Evolutionary conservation across 192 early-diverging fungal species (phyloP).

Genomic region (Coemansia sp.): DNA sequence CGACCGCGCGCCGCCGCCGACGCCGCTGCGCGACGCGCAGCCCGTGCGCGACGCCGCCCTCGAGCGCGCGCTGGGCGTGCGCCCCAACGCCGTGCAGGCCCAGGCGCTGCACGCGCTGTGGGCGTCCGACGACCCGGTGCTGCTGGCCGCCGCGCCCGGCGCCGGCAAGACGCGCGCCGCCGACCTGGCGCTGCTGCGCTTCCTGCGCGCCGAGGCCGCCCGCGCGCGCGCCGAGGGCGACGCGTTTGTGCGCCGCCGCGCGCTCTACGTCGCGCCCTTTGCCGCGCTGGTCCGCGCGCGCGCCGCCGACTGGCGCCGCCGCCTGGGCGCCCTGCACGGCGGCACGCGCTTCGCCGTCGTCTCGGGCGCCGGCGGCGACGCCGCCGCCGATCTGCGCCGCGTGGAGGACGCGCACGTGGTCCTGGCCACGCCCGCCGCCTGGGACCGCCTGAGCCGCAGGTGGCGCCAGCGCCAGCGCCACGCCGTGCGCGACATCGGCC

Average conservation of each 20-base stretch:
- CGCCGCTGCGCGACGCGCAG: conserved; percentile 91
- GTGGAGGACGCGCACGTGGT: conserved; percentile 91
- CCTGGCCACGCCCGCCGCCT: conserved; percentile 83
- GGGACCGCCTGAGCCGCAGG: conserved; percentile 91
- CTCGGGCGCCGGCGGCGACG: conserved; percentile 83
- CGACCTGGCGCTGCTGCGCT: conserved; percentile 90
- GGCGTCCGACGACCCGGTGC: conserved; percentile 80
- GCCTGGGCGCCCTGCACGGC: conserved; percentile 77
- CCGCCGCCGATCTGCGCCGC: conserved; percentile 82
- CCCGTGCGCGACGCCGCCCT: conserved; percentile 72
- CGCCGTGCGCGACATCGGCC: conserved; percentile 83
- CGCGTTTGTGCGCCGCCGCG: conserved; percentile 54
- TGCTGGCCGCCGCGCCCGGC: conserved; percentile 91
- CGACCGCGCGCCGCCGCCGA: conserved; percentile 90
- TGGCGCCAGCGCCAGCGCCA: conserved; percentile 96
- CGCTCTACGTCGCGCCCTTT: conserved; percentile 90
- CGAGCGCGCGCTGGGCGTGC: conserved; percentile 48
- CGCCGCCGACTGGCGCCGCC: conserved; percentile 75
- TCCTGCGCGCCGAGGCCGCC: conserved; percentile 61
- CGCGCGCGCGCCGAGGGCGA: conserved; percentile 33
- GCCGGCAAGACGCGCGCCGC: conserved; percentile 94
- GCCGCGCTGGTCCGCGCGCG: conserved; percentile 78
- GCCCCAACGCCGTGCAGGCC: conserved; percentile 95
- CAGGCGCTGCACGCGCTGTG: conserved; percentile 92
- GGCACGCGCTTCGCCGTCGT: conserved; percentile 80